Conservation (phyloP, 2,329 filamentous ascomycete genomes). For the Alternaria burnsii region DNA sequence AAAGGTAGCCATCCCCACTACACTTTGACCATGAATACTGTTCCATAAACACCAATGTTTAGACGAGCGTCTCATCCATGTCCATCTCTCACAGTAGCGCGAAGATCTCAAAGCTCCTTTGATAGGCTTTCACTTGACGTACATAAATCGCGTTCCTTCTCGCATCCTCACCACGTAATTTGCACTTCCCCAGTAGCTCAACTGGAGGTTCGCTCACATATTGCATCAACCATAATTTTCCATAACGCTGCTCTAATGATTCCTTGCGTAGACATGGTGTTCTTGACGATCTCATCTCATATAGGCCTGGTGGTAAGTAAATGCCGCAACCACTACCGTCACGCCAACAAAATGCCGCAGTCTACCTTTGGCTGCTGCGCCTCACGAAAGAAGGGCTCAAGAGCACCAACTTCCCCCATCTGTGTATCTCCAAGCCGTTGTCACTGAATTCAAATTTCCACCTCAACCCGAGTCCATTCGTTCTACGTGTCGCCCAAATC, state of each 20-base stretch:
- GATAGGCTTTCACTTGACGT: neutral
- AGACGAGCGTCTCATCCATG: neutral
- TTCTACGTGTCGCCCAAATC: neutral
- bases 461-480: neutral
- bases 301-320: neutral
- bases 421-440: neutral
- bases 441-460: neutral
- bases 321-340: constrained; percentile 2
- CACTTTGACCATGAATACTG: neutral
- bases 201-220: neutral
- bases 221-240: neutral
- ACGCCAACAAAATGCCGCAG: constrained; percentile 2
- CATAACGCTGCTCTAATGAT: neutral
- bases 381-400: neutral
- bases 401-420: neutral
- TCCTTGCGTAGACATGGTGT: neutral
- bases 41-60: neutral
- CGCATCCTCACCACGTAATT: neutral
- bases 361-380: neutral
- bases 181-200: neutral
- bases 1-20: neutral
- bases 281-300: neutral
- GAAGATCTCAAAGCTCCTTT: neutral
- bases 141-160: neutral
- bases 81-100: neutral